These are phyloP conservation scores for Pseudogymnoascus sp. DNA, from an alignment of 2,329 filamentous ascomycete genomes.

Conservation along the genomic window DNA sequence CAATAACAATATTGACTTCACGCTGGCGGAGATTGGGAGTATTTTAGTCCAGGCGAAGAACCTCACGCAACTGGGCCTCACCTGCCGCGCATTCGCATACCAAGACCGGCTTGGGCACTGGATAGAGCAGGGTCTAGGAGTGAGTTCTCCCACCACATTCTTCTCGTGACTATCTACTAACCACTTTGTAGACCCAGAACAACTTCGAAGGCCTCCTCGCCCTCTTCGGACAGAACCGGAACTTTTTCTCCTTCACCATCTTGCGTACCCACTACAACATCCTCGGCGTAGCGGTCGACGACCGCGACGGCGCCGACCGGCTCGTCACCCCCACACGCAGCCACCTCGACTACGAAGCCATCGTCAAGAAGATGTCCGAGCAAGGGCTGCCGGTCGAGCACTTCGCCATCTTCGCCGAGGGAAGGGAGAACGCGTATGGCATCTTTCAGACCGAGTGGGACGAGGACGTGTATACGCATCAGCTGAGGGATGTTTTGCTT, in stretches of 20 bases:
- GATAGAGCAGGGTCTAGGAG: neutral
- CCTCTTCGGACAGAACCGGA: neutral
- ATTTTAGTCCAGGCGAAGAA: neutral
- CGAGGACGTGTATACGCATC: neutral
- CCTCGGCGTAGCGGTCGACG: neutral
- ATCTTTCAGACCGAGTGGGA: neutral
- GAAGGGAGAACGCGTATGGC: neutral
- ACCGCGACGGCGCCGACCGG: neutral
- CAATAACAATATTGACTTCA: neutral
- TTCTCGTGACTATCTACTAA: neutral
- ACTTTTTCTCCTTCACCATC: neutral
- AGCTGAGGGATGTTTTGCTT: neutral
- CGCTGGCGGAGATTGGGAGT: neutral
- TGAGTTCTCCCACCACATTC: neutral
- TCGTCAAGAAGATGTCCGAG: neutral
- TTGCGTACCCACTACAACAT: neutral
- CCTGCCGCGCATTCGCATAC: neutral
- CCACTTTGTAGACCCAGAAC: neutral
- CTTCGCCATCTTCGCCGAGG: neutral
- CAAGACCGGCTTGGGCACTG: neutral
- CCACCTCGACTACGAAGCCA: neutral
- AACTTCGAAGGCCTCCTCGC: neutral
- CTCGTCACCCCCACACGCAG: neutral
- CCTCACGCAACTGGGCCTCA: neutral
- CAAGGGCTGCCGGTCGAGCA: neutral